phyloP scores from a whole-genome alignment of 352 stramenopile genomes.

The Pythium pectinolyticum region DNA sequence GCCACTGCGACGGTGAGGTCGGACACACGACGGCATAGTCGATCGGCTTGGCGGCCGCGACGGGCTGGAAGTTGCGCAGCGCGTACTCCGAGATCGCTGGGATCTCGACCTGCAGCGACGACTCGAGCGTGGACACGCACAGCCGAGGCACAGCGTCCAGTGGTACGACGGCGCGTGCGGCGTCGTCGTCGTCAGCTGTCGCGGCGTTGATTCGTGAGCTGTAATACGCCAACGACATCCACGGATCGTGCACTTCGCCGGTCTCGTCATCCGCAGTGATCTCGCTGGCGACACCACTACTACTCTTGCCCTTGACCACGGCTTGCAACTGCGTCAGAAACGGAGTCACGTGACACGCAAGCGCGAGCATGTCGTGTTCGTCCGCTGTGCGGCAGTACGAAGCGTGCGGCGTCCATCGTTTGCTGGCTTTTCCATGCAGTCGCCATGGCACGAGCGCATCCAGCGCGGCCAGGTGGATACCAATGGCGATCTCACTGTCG shows the following conservation, averaged over 20 bases:
- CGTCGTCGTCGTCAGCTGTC: background rate
- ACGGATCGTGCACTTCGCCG: slow-evolving; percentile 27
- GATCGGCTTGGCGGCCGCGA: slow-evolving; percentile 59
- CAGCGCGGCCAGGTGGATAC: slow-evolving; percentile 7
- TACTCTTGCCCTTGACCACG: slow-evolving; percentile 16
- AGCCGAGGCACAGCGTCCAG: slow-evolving; percentile 33
- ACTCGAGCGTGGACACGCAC: slow-evolving; percentile 56
- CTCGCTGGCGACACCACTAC: background rate
- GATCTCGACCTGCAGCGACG: slow-evolving; percentile 50
- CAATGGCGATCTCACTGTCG: slow-evolving; percentile 18
- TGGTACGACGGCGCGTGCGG: slow-evolving; percentile 2
- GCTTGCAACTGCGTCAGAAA: slow-evolving; percentile 15
- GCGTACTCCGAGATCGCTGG: slow-evolving; percentile 71
- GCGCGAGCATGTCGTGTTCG: slow-evolving; percentile 4
- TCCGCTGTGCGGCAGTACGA: slow-evolving; percentile 4
- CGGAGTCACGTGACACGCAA: slow-evolving; percentile 10
- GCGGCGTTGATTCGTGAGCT: background rate
- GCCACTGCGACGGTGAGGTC: slow-evolving; percentile 67
- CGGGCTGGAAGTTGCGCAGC: slow-evolving; percentile 69
- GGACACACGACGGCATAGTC: slow-evolving; percentile 78
- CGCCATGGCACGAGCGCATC: slow-evolving; percentile 17
- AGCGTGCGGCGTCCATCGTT: slow-evolving; percentile 14
- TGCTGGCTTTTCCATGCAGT: slow-evolving; percentile 2
- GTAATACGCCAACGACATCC: slow-evolving; percentile 21
- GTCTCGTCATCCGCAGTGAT: slow-evolving; percentile 16